These are phyloP conservation scores for Globisporangium canariense DNA, from an alignment of 352 stramenopile species.

Conservation along the genomic window DNA sequence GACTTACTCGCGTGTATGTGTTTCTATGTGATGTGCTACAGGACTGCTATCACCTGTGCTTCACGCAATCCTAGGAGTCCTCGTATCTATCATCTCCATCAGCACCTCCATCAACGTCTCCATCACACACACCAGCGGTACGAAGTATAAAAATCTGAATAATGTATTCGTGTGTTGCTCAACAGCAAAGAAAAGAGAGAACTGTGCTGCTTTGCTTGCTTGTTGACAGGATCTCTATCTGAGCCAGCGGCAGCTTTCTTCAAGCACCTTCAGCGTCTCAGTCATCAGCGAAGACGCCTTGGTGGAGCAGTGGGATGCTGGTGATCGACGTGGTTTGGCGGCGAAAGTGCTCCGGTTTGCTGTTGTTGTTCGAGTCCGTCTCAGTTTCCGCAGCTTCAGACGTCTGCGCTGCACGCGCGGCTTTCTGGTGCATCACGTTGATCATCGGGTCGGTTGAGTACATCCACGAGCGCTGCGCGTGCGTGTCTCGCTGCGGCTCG, in stretches of 20 bases:
- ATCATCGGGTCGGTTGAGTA: constrained; percentile 78
- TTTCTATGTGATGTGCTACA: constrained; percentile 18
- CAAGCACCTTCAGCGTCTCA: constrained; percentile 13
- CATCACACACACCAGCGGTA: constrained; percentile 5
- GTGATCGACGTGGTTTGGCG: constrained; percentile 63
- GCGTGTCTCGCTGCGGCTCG: constrained; percentile 68
- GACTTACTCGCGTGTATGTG: not conserved
- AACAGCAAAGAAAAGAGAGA: not conserved
- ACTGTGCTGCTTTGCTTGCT: too few relatives aligned
- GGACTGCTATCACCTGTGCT: constrained; percentile 74
- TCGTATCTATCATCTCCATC: not conserved
- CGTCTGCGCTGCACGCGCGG: constrained; percentile 11
- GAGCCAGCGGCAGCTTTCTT: too few relatives aligned
- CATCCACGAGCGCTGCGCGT: constrained; percentile 72
- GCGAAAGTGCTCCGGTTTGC: constrained; percentile 26
- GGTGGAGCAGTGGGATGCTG: constrained; percentile 41
- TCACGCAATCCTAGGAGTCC: constrained; percentile 17
- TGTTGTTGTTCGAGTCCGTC: constrained; percentile 9
- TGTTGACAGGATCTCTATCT: too few relatives aligned
- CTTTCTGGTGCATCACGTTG: constrained; percentile 33
- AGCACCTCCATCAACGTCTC: not conserved
- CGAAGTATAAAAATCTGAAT: constrained; percentile 12
- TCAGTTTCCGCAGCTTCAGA: constrained; percentile 8
- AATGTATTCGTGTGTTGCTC: constrained; percentile 5
- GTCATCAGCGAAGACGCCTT: constrained; percentile 65